phyloP scores from a whole-genome alignment of 2,329 filamentous ascomycete species.

The Ophiostoma piceae region DNA sequence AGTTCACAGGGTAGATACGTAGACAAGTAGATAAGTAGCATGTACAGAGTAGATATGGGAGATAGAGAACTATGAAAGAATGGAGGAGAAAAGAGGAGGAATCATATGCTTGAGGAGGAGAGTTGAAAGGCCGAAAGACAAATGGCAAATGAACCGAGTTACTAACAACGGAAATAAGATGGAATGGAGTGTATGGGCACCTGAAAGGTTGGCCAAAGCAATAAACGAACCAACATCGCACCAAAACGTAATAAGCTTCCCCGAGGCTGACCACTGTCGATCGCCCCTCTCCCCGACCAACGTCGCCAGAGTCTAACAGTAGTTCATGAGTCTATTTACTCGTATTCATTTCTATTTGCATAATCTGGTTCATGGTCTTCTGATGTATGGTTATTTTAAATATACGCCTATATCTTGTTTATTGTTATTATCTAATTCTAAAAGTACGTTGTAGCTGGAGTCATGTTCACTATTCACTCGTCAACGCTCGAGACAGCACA shows the following conservation, averaged over 20 bases:
- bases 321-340: background rate
- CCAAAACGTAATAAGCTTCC: constrained; percentile 7
- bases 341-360: background rate
- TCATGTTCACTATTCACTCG: background rate
- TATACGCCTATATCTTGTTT: background rate
- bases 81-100: background rate
- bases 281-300: background rate
- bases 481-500: background rate
- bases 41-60: background rate
- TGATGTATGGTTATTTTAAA: background rate
- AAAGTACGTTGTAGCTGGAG: too few species aligned
- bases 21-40: too few species aligned
- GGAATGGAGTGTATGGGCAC: background rate
- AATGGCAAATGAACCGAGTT: background rate
- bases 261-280: background rate
- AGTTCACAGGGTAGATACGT: too few species aligned
- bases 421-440: background rate
- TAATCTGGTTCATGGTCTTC: background rate
- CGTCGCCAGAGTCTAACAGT: background rate
- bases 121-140: background rate
- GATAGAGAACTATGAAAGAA: background rate
- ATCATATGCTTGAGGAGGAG: background rate
- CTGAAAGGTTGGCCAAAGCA: background rate
- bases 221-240: background rate
- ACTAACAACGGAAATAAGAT: background rate